Evolutionary conservation across 176 grass and related monocot genomes (phyloP), one percentile per base, ranked within the genome.

Genomic region (Otatea glauca): DNA sequence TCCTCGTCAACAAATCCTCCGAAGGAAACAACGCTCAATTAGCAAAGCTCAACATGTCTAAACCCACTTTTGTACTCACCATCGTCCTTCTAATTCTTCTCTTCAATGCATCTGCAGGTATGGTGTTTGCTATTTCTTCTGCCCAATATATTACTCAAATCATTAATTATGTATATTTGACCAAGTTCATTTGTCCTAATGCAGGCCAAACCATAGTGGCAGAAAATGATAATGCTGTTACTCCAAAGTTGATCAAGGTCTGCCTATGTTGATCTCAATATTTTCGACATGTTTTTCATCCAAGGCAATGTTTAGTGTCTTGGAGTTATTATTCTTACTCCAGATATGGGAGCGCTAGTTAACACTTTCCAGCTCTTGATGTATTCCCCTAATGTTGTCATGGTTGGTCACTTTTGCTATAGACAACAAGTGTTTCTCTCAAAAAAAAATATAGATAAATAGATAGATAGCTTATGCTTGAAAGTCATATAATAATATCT

Each of bases 81-180:
- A 8, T 94, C 69, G 38, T 94, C 73, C 42, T 94, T 78, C 27
- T 94, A 83, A 67, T 88, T 41, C 56, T 86, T 73, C 85, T 92
- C 45, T 85, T 86, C 45, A 82, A 84, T 23, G 51, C 85, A 76
- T 84, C 85, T 59, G 68, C 82, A 74, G 47, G 92, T 88, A 86
- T 77, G 78, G 0, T 75, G 18, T 66, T 68, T 78, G 8, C 20
- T 51, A 63, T 87, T 77, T 74, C 14, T 76, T 89, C 15, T 72
- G 12, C 21, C 34, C 44, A 85, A 35, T 82, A 73, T 62, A 74
- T 21, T 64, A 64, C 59, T 27, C 6, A n/a, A 17, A 37, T 42
- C 13, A 34, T 13, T 34, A 61, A 64, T 41, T 38, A 39, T 25
- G 73, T 37, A 73, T 55, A 68, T 21, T 24, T 85, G 43, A 77